A percentile compares a stretch with the other conserved stretches of the same genome.
Conservation (phyloP, 1,284 basidiomycete genomes). For the Ceratobasidium sp. region DNA sequence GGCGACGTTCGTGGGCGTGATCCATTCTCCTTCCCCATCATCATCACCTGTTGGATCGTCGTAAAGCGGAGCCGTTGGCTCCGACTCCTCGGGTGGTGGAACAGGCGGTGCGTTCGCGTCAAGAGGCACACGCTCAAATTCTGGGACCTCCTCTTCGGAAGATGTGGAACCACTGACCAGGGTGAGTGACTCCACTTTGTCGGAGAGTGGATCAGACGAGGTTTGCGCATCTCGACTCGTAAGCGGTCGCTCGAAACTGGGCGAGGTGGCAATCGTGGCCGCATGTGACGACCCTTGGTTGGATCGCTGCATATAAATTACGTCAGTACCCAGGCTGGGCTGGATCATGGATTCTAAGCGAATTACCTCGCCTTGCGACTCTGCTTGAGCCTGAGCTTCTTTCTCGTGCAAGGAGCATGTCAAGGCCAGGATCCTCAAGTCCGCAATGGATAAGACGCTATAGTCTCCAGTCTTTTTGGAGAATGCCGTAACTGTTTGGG, state of each 20-base stretch:
- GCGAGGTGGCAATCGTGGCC: too few species aligned
- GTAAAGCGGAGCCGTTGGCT: slow-evolving; percentile 53
- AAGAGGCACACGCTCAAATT: slow-evolving; percentile 35
- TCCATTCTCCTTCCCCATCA: slow-evolving; percentile 95
- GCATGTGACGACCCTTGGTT: too few species aligned
- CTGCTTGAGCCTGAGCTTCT: slow-evolving; percentile 47
- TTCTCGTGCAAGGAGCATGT: slow-evolving; percentile 78
- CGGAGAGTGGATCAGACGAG: background rate
- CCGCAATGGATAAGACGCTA: slow-evolving; percentile 87
- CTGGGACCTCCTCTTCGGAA: slow-evolving; percentile 43
- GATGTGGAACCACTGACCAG: background rate
- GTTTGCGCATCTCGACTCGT: too few species aligned
- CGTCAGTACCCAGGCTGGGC: too few species aligned
- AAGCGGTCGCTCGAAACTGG: too few species aligned
- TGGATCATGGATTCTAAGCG: background rate
- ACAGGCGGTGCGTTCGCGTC: slow-evolving; percentile 17
- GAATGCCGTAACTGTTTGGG: slow-evolving; percentile 76
- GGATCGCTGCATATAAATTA: too few species aligned
- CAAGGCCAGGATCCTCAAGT: slow-evolving; percentile 90
- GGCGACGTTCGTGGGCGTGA: slow-evolving; percentile 88
- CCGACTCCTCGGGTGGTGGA: slow-evolving; percentile 25
- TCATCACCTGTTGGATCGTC: slow-evolving; percentile 74
- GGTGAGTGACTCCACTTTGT: background rate
- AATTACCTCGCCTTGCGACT: slow-evolving; percentile 8
- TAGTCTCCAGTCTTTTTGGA: slow-evolving; percentile 98